Evolutionary conservation across 768 basidiomycete genomes (phyloP).

Genomic region (Suillus americanus): DNA sequence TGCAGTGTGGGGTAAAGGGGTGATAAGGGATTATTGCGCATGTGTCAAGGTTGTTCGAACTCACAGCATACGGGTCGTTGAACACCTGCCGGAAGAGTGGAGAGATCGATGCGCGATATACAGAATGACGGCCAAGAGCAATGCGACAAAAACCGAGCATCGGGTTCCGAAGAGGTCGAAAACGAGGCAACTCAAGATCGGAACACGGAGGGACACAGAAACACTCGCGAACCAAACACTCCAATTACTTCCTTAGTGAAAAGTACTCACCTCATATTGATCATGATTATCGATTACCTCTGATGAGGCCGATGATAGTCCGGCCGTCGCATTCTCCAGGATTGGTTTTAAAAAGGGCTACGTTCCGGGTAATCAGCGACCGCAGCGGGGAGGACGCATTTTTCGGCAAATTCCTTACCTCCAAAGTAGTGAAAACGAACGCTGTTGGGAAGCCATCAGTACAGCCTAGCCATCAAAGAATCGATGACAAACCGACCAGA

Average conservation of each 20-base stretch:
- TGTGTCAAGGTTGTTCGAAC: constrained; percentile 25
- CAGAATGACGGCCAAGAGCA: neutral
- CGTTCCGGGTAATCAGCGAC: neutral
- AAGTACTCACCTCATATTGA: constrained; percentile 64
- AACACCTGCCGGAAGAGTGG: constrained; percentile 47
- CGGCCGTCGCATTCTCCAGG: constrained; percentile 64
- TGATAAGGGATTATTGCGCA: constrained; percentile 9
- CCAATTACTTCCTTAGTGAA: neutral
- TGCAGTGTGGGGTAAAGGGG: constrained; percentile 12
- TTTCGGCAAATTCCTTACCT: constrained; percentile 41
- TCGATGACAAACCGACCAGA: constrained; percentile 41
- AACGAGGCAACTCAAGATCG: neutral
- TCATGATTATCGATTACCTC: constrained; percentile 81
- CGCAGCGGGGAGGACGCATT: neutral
- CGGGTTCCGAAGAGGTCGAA: too few species aligned
- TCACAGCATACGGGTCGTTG: constrained; percentile 75
- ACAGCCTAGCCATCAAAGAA: neutral
- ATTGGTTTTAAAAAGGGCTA: constrained; percentile 82
- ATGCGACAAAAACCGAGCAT: neutral
- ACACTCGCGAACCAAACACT: neutral
- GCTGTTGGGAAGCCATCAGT: constrained; percentile 41
- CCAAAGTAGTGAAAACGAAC: constrained; percentile 82
- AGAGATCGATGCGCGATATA: neutral
- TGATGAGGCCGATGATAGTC: constrained; percentile 61
- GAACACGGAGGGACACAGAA: neutral